These are phyloP conservation scores for Pugionium dolabratum DNA, from an alignment of 345 rosid species.

Conservation along the genomic window DNA sequence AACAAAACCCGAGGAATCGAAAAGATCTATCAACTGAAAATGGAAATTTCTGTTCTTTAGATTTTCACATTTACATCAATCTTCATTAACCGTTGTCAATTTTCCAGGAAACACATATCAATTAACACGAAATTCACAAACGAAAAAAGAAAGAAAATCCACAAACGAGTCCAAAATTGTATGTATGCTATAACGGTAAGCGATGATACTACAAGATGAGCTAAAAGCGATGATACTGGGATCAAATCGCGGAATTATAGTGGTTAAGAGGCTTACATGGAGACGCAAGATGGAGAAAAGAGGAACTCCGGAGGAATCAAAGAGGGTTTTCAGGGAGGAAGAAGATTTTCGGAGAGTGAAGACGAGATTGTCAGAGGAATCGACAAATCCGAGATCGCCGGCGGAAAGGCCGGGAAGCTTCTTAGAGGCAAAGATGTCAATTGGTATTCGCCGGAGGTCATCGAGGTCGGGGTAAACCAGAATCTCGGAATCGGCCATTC, in stretches of 20 bases:
- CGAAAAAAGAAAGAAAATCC: too few species aligned
- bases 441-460: conserved; percentile 49
- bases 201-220: neutral
- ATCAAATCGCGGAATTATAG: neutral
- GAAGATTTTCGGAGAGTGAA: conserved; percentile 49
- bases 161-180: neutral
- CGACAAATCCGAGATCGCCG: conserved; percentile 66
- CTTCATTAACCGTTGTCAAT: neutral
- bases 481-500: conserved; percentile 44
- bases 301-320: conserved; percentile 56
- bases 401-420: conserved; percentile 56
- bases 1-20: neutral
- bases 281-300: conserved; percentile 51
- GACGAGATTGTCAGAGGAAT: conserved; percentile 59
- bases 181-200: neutral
- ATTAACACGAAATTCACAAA: too few species aligned
- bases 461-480: conserved; percentile 35
- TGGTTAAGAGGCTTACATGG: conserved; percentile 45
- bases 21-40: neutral
- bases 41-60: neutral
- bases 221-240: neutral
- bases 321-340: conserved; percentile 34
- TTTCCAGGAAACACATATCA: neutral
- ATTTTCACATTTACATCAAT: neutral
- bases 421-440: conserved; percentile 76